Base-by-base conservation (phyloP, 192 early-diverging fungal genomes). In the Entomortierella parvispora region DNA sequence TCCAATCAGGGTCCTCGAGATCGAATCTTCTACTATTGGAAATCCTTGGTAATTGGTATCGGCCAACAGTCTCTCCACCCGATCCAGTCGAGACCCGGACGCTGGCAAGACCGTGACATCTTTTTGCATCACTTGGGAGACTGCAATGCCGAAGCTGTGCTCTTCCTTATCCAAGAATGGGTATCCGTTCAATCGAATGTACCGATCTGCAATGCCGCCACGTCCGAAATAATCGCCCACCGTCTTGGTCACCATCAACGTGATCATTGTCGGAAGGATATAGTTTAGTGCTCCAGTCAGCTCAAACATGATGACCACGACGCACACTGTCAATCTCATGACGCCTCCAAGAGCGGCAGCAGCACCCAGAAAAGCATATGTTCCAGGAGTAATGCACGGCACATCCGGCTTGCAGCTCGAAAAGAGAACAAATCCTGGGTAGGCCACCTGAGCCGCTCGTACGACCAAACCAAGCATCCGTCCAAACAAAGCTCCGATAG, bases 251-350 rank as follows among this genome's bases (percentile, higher is more conserved):
- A 93, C 87, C 87, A 94, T 89, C 20, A 94, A 82, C 26, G 90
- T 89, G 59, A 94, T 90, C 84, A 91, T 88, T 2, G 89, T 90
- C 1, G 90, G 90, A 37, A 97, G 83, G 48, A 92, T 87, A 72
- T 97, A 99, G 15, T 93, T 93, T 25, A 99, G 80, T 2, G 97
- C 94, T 18, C 96, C 96, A 0, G 98, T 99, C 60, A 99, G 82
- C 72, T 99, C 98, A 82, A 98, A 99, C 95, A 98, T 97, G 76
- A 99, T 98, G 11, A 99, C 97, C 0, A 96, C 95, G 22, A 96
- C 82, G 25, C 92, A 91, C 4, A 94, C 90, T 1, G 81, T 83
- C 45, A 83, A 25, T 31, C 79, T 62, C 81, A 83, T 83, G 12
- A 83, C 59, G 3, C 77, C 77, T 48, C 81, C 89, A 62, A 98